These are phyloP conservation scores for Mycena belliarum DNA, from an alignment of 768 basidiomycete species.

Conservation along the genomic window DNA sequence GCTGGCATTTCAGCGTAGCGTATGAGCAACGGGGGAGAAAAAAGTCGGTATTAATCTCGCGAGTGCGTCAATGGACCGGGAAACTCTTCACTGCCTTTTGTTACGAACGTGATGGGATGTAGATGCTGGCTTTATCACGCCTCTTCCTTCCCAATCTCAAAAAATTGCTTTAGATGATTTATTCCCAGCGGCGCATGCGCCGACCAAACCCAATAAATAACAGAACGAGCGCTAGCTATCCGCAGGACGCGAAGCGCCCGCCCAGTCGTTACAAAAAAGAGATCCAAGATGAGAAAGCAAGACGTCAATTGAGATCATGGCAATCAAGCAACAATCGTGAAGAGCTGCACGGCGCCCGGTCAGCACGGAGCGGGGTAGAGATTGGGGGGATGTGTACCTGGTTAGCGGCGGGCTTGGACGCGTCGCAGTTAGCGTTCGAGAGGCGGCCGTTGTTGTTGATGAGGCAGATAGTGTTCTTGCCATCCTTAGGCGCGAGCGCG, in stretches of 20 bases:
- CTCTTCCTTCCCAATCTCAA: conserved; percentile 16
- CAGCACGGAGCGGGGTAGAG: no score
- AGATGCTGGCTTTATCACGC: background rate
- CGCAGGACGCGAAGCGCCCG: background rate
- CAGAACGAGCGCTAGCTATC: background rate
- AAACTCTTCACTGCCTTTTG: no score
- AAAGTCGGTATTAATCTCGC: background rate
- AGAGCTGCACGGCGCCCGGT: conserved; percentile 7
- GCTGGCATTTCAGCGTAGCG: no score
- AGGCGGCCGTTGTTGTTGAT: conserved; percentile 17
- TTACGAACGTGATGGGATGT: no score
- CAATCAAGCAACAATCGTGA: conserved; percentile 18
- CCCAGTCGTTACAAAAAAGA: background rate
- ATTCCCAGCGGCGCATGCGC: conserved; percentile 19
- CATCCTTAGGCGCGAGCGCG: conserved; percentile 11
- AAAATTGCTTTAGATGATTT: no score
- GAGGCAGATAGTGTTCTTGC: conserved; percentile 11
- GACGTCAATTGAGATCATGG: background rate
- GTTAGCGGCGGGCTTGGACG: conserved; percentile 6
- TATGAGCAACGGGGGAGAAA: conserved; percentile 58
- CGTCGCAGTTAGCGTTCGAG: conserved; percentile 9
- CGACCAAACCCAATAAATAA: conserved; percentile 3
- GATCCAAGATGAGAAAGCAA: background rate
- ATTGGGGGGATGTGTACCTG: background rate
- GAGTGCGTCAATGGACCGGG: conserved; percentile 3